These are phyloP conservation scores for Mentha longifolia DNA, from an alignment of 257 asterid genomes.

Conservation along the genomic window DNA sequence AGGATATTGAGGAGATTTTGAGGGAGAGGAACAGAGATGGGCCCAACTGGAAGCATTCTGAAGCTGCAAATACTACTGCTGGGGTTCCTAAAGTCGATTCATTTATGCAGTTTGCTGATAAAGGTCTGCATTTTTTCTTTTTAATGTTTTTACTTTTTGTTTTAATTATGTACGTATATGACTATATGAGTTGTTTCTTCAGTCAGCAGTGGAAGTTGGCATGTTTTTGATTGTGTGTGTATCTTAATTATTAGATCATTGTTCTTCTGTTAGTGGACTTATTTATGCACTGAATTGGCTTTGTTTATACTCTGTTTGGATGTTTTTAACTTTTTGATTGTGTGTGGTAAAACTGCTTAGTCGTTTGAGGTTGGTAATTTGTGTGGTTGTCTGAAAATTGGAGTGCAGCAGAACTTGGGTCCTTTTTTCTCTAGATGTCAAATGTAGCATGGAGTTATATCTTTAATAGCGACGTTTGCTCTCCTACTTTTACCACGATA, in stretches of 20 bases:
- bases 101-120: slow-evolving; percentile 80
- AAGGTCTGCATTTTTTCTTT: slow-evolving; percentile 51
- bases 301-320: background rate
- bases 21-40: slow-evolving; percentile 61
- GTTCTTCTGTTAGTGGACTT: background rate
- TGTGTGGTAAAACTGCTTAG: background rate
- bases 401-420: slow-evolving; percentile 16
- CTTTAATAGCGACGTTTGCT: too few relatives aligned
- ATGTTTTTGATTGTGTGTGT: background rate
- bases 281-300: background rate
- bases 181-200: background rate
- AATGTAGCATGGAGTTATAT: slow-evolving; percentile 1
- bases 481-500: too few relatives aligned
- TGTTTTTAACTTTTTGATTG: background rate
- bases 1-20: slow-evolving; percentile 78
- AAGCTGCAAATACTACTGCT: slow-evolving; percentile 34
- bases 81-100: slow-evolving; percentile 60
- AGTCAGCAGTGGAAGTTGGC: background rate
- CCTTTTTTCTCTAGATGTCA: background rate
- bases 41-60: slow-evolving; percentile 47
- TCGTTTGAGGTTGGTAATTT: slow-evolving; percentile 4
- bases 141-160: background rate
- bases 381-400: slow-evolving; percentile 16
- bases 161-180: too few relatives aligned
- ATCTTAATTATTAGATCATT: background rate